A percentile compares a stretch with the other conserved stretches of the same genome.
phyloP scores from a whole-genome alignment of 768 basidiomycete species.

The Pulveroboletus sp. region DNA sequence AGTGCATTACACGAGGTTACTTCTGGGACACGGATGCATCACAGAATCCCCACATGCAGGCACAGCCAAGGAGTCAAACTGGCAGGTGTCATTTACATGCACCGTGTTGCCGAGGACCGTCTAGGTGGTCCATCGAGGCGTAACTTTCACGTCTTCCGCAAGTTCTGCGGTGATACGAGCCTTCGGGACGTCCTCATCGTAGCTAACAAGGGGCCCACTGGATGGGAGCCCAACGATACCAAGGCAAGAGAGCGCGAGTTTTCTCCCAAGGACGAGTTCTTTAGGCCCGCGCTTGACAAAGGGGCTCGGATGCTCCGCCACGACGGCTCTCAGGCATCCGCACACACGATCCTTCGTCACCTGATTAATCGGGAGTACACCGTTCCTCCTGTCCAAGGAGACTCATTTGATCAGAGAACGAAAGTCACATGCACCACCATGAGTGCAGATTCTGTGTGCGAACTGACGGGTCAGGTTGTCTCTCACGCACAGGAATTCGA shows the following conservation, averaged over 20 bases:
- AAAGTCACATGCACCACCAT: constrained; percentile 41
- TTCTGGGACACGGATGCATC: too few species aligned
- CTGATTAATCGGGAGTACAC: constrained; percentile 35
- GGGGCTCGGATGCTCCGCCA: constrained; percentile 42
- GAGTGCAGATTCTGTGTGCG: constrained; percentile 40
- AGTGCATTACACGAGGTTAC: not conserved
- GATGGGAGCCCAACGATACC: constrained; percentile 29
- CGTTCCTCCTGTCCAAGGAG: constrained; percentile 40
- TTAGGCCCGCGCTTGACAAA: constrained; percentile 42
- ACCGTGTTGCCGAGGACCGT: constrained; percentile 41
- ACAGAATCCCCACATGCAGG: not conserved
- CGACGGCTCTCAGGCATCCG: constrained; percentile 38
- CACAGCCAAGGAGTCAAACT: constrained; percentile 31
- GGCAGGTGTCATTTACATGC: constrained; percentile 48
- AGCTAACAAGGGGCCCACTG: constrained; percentile 41
- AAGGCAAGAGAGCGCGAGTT: constrained; percentile 38
- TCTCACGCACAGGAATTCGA: too few species aligned
- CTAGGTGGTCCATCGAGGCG: constrained; percentile 40
- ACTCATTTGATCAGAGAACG: constrained; percentile 39
- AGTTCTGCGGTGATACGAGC: constrained; percentile 45
- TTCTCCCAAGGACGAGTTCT: constrained; percentile 33
- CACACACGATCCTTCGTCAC: constrained; percentile 39
- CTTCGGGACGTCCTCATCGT: constrained; percentile 45
- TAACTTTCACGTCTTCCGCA: constrained; percentile 43
- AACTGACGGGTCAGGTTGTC: constrained; percentile 39